Base-by-base conservation (phyloP, 1,284 basidiomycete species). In the Athelia psychrophila region DNA sequence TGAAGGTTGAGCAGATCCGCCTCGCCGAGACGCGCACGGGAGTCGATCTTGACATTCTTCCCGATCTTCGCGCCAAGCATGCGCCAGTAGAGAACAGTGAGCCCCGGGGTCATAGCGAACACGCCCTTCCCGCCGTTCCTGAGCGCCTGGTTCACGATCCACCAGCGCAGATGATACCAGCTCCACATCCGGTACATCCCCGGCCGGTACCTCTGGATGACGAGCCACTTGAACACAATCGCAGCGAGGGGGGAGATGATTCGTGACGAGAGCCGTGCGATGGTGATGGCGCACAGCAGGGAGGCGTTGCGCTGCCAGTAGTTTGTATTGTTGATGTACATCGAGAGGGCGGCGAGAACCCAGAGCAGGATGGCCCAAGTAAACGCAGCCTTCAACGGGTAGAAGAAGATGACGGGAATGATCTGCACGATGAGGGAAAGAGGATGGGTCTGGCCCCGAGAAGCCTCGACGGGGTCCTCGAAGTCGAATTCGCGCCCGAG, bases 1-100 rank as follows among this genome's bases (percentile, higher is more conserved):
- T 68, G 58, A 19, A 78, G 59, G 1, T 68, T 72, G 46, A 78
- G 60, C 27, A 78, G 64, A 51, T 78, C 76, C 57, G 58, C 73
- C 56, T 78, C 76, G 24, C 66, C 73, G 2, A 78, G 62, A 24
- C 57, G 64, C 2, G 72, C 70, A 38, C 60, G 61, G 19, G 70
- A 61, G 47, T 71, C 69, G 38, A 78, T 74, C 19, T 50, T 48
- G 12, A 78, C 75, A 54, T 70, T 65, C 19, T 60, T 62, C 12
- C 75, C 76, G 35, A 78, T 71, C 27, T 57, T 64, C 2, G 75
- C 75, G 2, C 76, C 76, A 10, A 78, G 67, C 15, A 77, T 57
- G 16, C 74, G 73, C 56, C 72, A 74, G 61, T 78, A 76, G 1
- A 75, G 47, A 2, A 66, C 58, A 45, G 70, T 63, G 30, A 75